phyloP scores from a whole-genome alignment of 768 basidiomycete species.

The Sistotremastrum suecicum region DNA sequence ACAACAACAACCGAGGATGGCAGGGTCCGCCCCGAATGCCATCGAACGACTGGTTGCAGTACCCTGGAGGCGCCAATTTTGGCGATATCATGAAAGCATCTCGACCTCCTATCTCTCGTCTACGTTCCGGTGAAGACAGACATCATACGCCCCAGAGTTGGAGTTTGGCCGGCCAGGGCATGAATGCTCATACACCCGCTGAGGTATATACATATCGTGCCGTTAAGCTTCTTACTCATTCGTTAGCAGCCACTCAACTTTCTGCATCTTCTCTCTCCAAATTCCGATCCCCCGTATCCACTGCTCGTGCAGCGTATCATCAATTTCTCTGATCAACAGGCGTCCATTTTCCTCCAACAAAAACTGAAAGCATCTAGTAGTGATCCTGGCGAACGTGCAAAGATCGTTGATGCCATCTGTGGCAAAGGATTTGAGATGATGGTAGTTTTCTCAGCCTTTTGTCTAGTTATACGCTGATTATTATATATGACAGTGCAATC shows the following conservation, averaged over 20 bases:
- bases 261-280: slow-evolving; percentile 70
- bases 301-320: slow-evolving; percentile 76
- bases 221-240: neutral
- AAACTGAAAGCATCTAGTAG: slow-evolving; percentile 64
- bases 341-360: slow-evolving; percentile 81
- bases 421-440: slow-evolving; percentile 83
- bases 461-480: neutral
- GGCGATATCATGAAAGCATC: too few relatives aligned
- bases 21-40: too few relatives aligned
- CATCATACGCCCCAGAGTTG: too few relatives aligned
- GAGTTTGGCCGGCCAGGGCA: too few relatives aligned
- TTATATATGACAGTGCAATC: neutral
- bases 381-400: slow-evolving; percentile 57
- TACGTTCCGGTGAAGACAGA: too few relatives aligned
- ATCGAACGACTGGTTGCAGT: too few relatives aligned
- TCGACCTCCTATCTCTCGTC: too few relatives aligned
- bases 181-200: too few relatives aligned
- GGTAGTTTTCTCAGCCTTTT: slow-evolving; percentile 26
- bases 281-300: slow-evolving; percentile 71
- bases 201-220: neutral
- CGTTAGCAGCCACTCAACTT: slow-evolving; percentile 70
- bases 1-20: too few relatives aligned
- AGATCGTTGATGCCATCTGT: slow-evolving; percentile 81
- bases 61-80: too few relatives aligned
- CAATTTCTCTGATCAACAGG: slow-evolving; percentile 83